A percentile compares a stretch with the other conserved stretches of the same genome.
Conservation (phyloP, 257 asterid genomes). For the Dorcoceras hygrometricum region DNA sequence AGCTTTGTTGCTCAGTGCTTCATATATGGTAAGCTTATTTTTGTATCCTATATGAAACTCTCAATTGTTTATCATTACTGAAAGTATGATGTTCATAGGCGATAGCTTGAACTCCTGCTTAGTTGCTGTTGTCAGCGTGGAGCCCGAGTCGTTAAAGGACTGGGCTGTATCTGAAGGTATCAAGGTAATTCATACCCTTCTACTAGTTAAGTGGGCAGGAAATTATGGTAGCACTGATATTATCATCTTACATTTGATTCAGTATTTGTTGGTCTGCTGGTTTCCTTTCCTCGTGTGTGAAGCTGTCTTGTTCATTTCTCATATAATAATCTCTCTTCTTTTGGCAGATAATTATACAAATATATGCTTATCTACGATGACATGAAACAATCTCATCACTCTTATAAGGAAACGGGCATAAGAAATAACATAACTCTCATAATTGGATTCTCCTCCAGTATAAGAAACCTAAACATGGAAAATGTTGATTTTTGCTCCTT, state of each 20-base stretch:
- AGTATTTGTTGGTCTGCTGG: neutral
- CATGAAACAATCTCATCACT: too few species aligned
- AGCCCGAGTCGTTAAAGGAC: conserved; percentile 70
- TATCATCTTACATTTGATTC: conserved; percentile 6
- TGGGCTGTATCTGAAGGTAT: conserved; percentile 92
- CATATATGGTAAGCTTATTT: conserved; percentile 61
- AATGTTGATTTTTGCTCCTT: neutral
- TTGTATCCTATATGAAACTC: conserved; percentile 1
- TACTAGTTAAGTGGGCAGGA: conserved; percentile 11
- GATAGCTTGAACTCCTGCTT: conserved; percentile 87
- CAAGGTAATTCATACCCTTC: conserved; percentile 46
- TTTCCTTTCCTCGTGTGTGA: neutral
- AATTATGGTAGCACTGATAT: neutral
- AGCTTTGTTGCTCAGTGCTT: conserved; percentile 88
- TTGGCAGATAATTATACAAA: neutral
- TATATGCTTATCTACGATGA: neutral
- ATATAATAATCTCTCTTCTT: neutral
- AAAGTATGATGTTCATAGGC: conserved; percentile 41
- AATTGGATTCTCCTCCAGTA: neutral
- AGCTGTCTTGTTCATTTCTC: conserved; percentile 3
- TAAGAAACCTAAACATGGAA: neutral
- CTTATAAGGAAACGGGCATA: neutral
- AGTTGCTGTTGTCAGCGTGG: conserved; percentile 79
- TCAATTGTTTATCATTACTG: conserved; percentile 20
- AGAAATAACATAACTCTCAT: neutral